phyloP scores from a whole-genome alignment of 129 eudicot genomes.

The Flaveria sonorensis region DNA sequence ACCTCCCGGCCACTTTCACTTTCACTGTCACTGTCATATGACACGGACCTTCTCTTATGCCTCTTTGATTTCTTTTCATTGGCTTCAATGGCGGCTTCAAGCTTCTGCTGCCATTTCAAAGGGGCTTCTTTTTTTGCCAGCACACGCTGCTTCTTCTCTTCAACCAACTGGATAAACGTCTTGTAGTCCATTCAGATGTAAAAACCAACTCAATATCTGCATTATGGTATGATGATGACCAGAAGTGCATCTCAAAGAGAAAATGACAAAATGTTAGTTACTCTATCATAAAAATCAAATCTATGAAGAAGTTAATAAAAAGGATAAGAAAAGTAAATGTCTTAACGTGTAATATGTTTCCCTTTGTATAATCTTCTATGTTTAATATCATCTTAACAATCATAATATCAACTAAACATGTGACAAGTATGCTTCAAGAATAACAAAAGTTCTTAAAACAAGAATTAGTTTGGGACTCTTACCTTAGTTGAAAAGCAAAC shows the following conservation, averaged over 20 bases:
- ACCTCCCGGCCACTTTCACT: constrained; percentile 43
- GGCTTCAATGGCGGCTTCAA: constrained; percentile 98
- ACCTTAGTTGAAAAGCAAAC: constrained; percentile 43
- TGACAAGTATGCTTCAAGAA: neutral
- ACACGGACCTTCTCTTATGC: constrained; percentile 65
- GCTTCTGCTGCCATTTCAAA: constrained; percentile 94
- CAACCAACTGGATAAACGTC: constrained; percentile 94
- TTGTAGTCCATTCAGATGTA: constrained; percentile 80
- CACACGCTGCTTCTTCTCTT: constrained; percentile 88
- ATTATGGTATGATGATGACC: constrained; percentile 94
- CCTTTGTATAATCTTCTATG: neutral
- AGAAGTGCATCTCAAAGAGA: constrained; percentile 98
- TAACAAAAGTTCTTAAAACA: neutral
- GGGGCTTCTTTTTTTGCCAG: constrained; percentile 90
- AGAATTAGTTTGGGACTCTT: constrained; percentile 40
- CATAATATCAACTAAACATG: neutral
- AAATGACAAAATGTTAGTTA: constrained; percentile 95
- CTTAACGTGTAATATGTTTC: neutral
- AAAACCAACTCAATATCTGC: constrained; percentile 78
- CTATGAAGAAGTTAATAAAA: neutral
- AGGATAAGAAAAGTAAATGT: neutral
- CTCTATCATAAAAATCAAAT: constrained; percentile 42
- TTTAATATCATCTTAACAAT: neutral
- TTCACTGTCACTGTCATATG: constrained; percentile 52
- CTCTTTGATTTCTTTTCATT: constrained; percentile 61